Percentiles rank a stretch among this genome's conserved stretches.
phyloP scores from a whole-genome alignment of 768 basidiomycete species.

The Fibroporia radiculosa region DNA sequence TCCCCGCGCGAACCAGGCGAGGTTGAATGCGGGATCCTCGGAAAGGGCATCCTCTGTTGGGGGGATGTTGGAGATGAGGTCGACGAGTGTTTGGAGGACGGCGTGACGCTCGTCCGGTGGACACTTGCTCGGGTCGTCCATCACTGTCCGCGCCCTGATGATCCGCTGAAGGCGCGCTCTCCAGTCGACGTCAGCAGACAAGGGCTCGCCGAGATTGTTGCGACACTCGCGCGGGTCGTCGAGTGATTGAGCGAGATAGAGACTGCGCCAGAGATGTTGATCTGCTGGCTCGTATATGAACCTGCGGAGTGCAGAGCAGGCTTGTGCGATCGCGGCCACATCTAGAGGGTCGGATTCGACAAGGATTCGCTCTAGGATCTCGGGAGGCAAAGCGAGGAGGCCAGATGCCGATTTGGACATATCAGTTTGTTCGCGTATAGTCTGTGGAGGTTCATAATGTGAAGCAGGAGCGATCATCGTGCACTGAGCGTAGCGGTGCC shows the following conservation, averaged over 20 bases:
- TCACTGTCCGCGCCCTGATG: conserved; percentile 44
- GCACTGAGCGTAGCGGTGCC: too few species aligned
- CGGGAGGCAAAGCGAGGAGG: conserved; percentile 36
- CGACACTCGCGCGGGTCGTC: conserved; percentile 57
- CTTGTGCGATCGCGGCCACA: conserved; percentile 45
- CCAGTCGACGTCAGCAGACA: conserved; percentile 32
- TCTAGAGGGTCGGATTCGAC: conserved; percentile 52
- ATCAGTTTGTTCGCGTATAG: too few species aligned
- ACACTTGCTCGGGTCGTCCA: conserved; percentile 27
- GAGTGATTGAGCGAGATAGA: conserved; percentile 56
- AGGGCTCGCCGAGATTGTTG: conserved; percentile 24
- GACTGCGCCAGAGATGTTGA: conserved; percentile 49
- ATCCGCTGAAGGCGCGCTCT: conserved; percentile 43
- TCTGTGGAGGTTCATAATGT: too few species aligned
- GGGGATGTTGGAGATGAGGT: conserved; percentile 36
- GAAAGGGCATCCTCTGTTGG: conserved; percentile 24
- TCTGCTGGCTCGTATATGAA: conserved; percentile 40
- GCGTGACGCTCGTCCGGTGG: conserved; percentile 35
- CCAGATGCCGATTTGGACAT: too few species aligned
- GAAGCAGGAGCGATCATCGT: too few species aligned
- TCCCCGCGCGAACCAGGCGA: conserved; percentile 41
- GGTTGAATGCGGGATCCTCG: conserved; percentile 35
- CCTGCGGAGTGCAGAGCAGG: conserved; percentile 33
- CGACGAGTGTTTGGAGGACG: conserved; percentile 42
- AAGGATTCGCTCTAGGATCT: conserved; percentile 54